Evolutionary conservation across 228 moss, liverwort and hornwort species (phyloP), one percentile per base, ranked within the genome.

Genomic region (Sphagnum fallax): DNA sequence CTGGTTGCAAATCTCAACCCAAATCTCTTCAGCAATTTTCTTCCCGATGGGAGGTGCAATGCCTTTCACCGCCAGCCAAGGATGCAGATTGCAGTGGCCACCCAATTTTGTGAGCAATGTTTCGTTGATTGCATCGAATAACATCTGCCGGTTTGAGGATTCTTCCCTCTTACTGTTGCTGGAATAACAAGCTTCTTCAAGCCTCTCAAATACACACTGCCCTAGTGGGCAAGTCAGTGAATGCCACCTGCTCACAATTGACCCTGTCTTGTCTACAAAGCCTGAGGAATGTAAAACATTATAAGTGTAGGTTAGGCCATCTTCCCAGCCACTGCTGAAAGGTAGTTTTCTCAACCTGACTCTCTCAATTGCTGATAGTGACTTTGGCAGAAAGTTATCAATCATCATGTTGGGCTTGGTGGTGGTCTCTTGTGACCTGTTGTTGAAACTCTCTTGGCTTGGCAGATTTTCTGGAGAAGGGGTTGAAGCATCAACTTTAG

Each of bases 91-190:
- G 49, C 81, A 61, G 15, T 77, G 73, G 6, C 67, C 80, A 51
- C 85, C 84, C 9, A 89, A 65, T 3, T 79, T 75, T 14, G 79
- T 77, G 16, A 80, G 51, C 15, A 92, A 71, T 14, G 84, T 68
- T 75, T 95, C 95, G 67, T 92, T 92, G 13, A 87, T 68, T 14
- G 85, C 87, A 63, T 95, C 89, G 50, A 95, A 95, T 16, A 95
- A 79, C 5, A 87, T 68, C 64, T 78, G 80, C 61, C 80, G 77
- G 16, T 78, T 76, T 53, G 73, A 81, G 52, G 85, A 62, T 48
- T 76, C 71, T 12, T 65, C 55, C n/a, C 57, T 63, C 49, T 73
- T 50, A 9, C 69, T 66, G 68, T 73, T 60, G 6, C 69, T 69
- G 62, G 77, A 63, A 12, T 62, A 65, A 55, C 81, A 81, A 32